These are phyloP conservation scores for Alternaria brassicicola DNA, from an alignment of 2,329 filamentous ascomycete species.

Conservation along the genomic window DNA sequence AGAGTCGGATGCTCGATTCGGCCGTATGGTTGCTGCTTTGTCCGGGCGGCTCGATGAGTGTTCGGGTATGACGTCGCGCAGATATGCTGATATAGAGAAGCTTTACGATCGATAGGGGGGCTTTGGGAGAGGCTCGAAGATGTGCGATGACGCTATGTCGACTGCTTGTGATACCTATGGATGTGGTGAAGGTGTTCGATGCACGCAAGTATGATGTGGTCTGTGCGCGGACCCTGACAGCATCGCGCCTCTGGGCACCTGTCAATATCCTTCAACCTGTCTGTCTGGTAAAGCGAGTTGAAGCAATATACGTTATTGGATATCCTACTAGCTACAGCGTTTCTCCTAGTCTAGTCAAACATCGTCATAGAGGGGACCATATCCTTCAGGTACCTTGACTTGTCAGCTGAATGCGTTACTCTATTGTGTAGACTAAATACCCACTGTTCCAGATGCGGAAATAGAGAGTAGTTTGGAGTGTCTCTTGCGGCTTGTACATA, in stretches of 20 bases:
- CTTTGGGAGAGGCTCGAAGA: neutral
- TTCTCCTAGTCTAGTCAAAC: conserved; percentile 1
- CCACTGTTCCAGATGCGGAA: conserved; percentile 56
- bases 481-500: conserved; percentile 54
- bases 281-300: neutral
- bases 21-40: neutral
- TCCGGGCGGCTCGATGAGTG: neutral
- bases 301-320: neutral
- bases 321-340: neutral
- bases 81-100: neutral
- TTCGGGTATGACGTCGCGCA: neutral
- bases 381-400: conserved; percentile 54
- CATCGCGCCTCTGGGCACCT: neutral
- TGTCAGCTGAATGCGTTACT: conserved; percentile 8
- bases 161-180: neutral
- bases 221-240: conserved; percentile 1
- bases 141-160: neutral
- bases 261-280: neutral
- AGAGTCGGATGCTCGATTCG: neutral
- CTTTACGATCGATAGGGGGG: neutral
- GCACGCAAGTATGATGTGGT: conserved; percentile 3
- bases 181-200: conserved; percentile 1
- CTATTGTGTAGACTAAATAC: conserved; percentile 14
- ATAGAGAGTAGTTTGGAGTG: conserved; percentile 52
- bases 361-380: conserved; percentile 39